Base-by-base conservation (phyloP, 2,329 filamentous ascomycete species). In the Alternaria gaisen region DNA sequence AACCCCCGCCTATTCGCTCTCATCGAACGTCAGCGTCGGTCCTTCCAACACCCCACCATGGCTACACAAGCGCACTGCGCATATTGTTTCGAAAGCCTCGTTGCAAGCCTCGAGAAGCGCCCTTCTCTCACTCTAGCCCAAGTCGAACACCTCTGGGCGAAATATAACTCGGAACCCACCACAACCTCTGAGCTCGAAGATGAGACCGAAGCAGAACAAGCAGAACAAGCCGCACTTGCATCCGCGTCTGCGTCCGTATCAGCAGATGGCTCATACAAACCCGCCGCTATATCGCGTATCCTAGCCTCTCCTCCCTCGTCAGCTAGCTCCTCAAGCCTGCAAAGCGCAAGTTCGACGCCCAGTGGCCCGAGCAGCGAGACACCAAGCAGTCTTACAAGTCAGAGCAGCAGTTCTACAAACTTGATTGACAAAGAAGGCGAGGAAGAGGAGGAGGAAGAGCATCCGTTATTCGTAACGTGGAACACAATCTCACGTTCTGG, bases 391-490 rank as follows among this genome's bases (percentile, higher is more conserved):
- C 80, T 82, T n/a, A 80, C 80, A 74, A 83, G 59, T 75, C 79
- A 72, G 56, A 72, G 60, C 28, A 69, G 66, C 30, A 74, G 72
- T 55, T 44, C 60, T 63, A 57, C 71, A 59, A 48, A 73, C 61
- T 24, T 68, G 80, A 72, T 73, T 77, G 70, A 79, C 74, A 18
- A 79, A 73, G 54, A 70, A 76, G 60, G 55, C 68, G 63, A 66
- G 28, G 63, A 62, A 16, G 56, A 59, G 69, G 63, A 66, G 30
- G 63, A 61, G 12, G 56, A 55, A 79, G 28, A 76, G 81, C 84
- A 86, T 64, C 94, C 94, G 0, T 85, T 98, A 40, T 98, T 98
- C 77, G 92, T 99, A 47, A 97, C 94, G 8, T 98, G 94, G 94
- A 97, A 97, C 81, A 92, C 87, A 0, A 70, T 93, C 56, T 88